phyloP scores from a whole-genome alignment of 2,329 filamentous ascomycete species.

The Alternaria arborescens region DNA sequence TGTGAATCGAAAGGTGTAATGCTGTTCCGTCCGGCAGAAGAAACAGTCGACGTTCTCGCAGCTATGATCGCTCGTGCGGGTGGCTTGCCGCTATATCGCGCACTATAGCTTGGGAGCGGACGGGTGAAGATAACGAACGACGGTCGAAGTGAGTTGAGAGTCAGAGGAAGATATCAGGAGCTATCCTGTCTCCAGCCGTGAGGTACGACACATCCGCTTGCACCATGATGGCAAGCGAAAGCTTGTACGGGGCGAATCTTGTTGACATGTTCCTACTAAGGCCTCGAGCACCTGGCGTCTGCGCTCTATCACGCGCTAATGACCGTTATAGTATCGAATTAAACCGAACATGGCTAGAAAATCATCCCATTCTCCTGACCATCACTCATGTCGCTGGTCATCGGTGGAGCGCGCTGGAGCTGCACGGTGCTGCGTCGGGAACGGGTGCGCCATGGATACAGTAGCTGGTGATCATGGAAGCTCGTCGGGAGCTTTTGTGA shows the following conservation, averaged over 20 bases:
- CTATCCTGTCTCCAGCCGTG: neutral
- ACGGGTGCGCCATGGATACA: constrained; percentile 17
- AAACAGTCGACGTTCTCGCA: neutral
- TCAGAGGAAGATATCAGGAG: constrained; percentile 12
- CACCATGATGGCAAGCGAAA: constrained; percentile 11
- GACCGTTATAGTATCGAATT: constrained; percentile 18
- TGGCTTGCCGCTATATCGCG: constrained; percentile 17
- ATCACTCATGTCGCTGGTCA: constrained; percentile 5
- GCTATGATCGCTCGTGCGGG: constrained; percentile 5
- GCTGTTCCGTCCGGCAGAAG: neutral
- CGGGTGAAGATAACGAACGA: neutral
- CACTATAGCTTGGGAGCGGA: constrained; percentile 11
- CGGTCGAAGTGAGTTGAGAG: neutral
- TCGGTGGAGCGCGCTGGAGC: constrained; percentile 3
- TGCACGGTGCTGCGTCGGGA: constrained; percentile 22
- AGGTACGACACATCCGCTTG: neutral
- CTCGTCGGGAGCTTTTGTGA: neutral
- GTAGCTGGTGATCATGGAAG: constrained; percentile 5
- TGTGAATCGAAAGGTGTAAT: constrained; percentile 1
- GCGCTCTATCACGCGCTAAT: constrained; percentile 32
- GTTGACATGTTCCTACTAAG: constrained; percentile 9
- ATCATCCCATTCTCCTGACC: constrained; percentile 3
- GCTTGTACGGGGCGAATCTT: constrained; percentile 11
- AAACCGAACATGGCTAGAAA: constrained; percentile 17
- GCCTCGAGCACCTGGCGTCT: constrained; percentile 27